Evolutionary conservation across 345 rosid genomes (phyloP), one percentile per base, ranked within the genome.

Genomic region (Schrenkiella parvula): DNA sequence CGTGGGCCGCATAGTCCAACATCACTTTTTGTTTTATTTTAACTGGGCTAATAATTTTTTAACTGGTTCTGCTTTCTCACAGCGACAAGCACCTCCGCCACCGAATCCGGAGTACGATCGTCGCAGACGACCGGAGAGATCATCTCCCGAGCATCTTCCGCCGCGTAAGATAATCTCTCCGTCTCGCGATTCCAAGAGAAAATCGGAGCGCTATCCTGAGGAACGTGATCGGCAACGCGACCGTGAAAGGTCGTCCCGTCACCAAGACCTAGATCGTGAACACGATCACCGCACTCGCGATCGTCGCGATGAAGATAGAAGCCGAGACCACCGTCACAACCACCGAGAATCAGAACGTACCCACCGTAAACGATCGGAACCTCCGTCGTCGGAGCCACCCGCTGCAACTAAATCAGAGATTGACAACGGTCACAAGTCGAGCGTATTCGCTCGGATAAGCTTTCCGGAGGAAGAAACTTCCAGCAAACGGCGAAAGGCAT

Each of bases 371-470:
- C 15, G 80, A 31, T 70, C 76, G 1, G 82, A 81, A 52, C 69
- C 92, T 3, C 42, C 83, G 1, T 54, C 83, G 1, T 26, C 80
- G 8, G 77, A 77, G 19, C 66, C 79, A 29, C 15, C 76, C 0
- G 67, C 68, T 0, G 68, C 79, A 0, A 48, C 82, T 0, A 81
- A 80, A 2, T 22, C 77, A 0, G 80, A 81, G 1, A 78, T 84
- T 0, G 76, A 82, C 21, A 84, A 82, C 2, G 48, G 7, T 73
- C 76, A 69, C 0, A 93, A 93, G 73, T 69, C 81, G 0, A 93
- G 96, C 8, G 98, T 93, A n/a, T 91, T 93, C 85, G 90, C 96
- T 47, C 90, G 96, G 71, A 91, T 93, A 42, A 87, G 98, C 78
- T 91, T 83, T 48, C 96, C 97, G 1, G 98, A 83, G 59, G 86